Conservation (phyloP, 306 rosid genomes). For the Adenanthera pavonina region DNA sequence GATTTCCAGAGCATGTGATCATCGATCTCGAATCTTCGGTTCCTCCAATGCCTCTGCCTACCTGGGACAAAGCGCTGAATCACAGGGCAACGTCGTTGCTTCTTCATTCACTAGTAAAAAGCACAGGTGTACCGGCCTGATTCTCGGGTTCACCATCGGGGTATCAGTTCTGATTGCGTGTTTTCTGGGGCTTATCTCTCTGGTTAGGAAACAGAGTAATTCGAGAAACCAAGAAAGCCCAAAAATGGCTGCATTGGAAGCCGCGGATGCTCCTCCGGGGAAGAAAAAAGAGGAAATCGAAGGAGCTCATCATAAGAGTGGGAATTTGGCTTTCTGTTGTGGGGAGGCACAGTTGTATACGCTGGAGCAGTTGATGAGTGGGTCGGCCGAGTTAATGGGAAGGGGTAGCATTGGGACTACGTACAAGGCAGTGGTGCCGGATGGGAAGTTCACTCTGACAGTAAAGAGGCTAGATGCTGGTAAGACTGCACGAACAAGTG, state of each 20-base stretch:
- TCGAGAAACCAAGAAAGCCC: constrained; percentile 13
- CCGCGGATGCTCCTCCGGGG: constrained; percentile 1
- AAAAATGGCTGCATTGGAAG: constrained; percentile 21
- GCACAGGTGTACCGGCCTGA: constrained; percentile 52
- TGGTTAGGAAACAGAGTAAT: constrained; percentile 40
- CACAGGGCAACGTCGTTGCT: constrained; percentile 55
- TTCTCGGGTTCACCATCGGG: constrained; percentile 55
- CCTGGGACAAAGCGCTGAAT: constrained; percentile 54
- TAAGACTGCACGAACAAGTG: constrained; percentile 54
- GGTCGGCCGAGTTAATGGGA: constrained; percentile 90
- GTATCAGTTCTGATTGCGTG: constrained; percentile 44
- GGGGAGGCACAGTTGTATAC: constrained; percentile 70
- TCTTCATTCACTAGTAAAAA: constrained; percentile 45
- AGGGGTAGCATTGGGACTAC: constrained; percentile 86
- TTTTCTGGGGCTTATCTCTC: constrained; percentile 38
- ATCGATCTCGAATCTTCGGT: constrained; percentile 63
- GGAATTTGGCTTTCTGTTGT: constrained; percentile 67
- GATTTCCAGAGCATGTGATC: constrained; percentile 55
- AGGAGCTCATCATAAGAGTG: constrained; percentile 58
- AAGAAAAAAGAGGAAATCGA: constrained; percentile 44
- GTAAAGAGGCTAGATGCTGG: constrained; percentile 87
- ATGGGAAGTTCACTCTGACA: constrained; percentile 63
- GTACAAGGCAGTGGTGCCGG: constrained; percentile 87
- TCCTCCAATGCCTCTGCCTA: constrained; percentile 43
- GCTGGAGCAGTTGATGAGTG: constrained; percentile 85